Evolutionary conservation across 345 rosid genomes (phyloP), one percentile per base, ranked within the genome.

Genomic region (Salix caprea): DNA sequence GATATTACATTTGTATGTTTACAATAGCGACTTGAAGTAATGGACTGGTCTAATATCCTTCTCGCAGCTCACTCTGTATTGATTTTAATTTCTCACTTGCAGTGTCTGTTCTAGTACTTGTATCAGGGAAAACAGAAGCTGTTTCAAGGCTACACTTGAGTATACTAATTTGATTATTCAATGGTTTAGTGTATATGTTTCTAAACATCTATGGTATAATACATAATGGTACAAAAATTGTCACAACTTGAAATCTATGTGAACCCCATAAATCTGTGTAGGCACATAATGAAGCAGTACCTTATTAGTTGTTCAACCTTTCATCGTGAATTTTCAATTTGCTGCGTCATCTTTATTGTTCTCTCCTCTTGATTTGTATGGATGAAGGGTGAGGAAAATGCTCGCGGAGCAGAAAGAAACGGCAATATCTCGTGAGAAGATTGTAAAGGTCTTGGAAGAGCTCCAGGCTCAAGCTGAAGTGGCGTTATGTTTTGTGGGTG

Each of bases 391-490:
- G 77, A 86, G 94, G 92, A 87, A 83, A 79, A 88, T 93, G 97
- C 92, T 96, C 2, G 71, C 32, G 19, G 97, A 89, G 65, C 82
- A 85, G 65, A 79, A 70, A 26, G 93, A 87, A 85, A 87, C 84
- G 8, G 69, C 32, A 13, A 23, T 87, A 14, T 52, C 84, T 68
- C 94, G 98, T 6, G 94, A 91, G 81, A 88, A 86, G 81, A 80
- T 94, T 58, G 90, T 92, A 8, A 90, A 93, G 89, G 91, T 90
- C 71, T 86, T 93, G 85, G 92, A 92, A 83, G 98, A 96, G 87
- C 92, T 93, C 71, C 97, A 93, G 77, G 96, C 96, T 40, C 91
- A 90, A 83, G 97, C 99, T n/a, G 97, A 95, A 89, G 96, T 95
- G 77, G 97, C 97, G 70, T 78, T 95, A 69, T 95, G 99, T 86